Conservation (phyloP, 1,139 yeast species). For the Oligophagozyma castellii region DNA sequence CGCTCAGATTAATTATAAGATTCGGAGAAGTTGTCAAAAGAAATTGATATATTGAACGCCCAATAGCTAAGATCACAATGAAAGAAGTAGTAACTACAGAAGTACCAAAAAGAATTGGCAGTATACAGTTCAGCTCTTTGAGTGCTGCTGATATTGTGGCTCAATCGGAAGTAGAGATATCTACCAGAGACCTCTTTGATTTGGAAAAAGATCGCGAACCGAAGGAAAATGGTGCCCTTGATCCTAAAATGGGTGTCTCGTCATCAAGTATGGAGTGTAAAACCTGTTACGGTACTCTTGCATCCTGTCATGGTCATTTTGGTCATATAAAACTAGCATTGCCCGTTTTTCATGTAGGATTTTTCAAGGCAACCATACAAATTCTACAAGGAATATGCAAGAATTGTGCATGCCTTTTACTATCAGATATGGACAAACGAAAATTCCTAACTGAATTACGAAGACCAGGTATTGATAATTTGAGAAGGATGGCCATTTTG, state of each 20-base stretch:
- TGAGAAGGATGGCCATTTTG: conserved; percentile 79
- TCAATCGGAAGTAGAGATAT: conserved; percentile 88
- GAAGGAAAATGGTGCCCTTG: conserved; percentile 75
- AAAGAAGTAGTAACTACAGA: conserved; percentile 41
- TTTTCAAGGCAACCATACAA: conserved; percentile 80
- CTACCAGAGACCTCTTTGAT: conserved; percentile 84
- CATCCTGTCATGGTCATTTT: conserved; percentile 96
- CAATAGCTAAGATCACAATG: conserved; percentile 14
- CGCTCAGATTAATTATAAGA: too few species aligned
- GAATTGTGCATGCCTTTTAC: conserved; percentile 64
- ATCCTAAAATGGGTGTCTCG: conserved; percentile 87
- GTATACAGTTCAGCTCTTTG: conserved; percentile 84
- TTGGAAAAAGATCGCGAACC: conserved; percentile 76
- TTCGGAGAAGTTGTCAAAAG: background rate
- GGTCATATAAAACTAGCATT: conserved; percentile 87
- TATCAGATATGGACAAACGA: conserved; percentile 61
- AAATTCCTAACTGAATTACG: conserved; percentile 63
- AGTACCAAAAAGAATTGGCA: conserved; percentile 82
- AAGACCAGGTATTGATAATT: conserved; percentile 79
- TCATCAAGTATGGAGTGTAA: conserved; percentile 71
- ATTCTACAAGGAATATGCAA: conserved; percentile 89
- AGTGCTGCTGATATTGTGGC: conserved; percentile 85
- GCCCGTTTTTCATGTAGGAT: conserved; percentile 97
- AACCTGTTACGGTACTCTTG: conserved; percentile 86
- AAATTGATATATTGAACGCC: background rate